Base-by-base conservation (phyloP, 345 rosid species). In the Bruguiera gymnorhiza region DNA sequence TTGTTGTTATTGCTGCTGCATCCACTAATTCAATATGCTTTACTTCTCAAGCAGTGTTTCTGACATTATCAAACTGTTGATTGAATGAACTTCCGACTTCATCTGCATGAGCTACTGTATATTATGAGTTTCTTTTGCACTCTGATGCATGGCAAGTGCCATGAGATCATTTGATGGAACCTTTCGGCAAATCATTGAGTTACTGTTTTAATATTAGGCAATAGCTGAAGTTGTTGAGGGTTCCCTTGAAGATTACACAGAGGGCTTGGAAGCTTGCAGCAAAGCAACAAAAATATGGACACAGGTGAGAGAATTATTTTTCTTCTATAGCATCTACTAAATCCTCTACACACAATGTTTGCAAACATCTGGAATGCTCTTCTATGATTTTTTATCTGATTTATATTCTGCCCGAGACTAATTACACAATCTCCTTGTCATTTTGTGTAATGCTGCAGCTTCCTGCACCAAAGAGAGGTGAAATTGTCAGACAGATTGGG, bases 401-500 rank as follows among this genome's bases (percentile, higher is more conserved):
- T 19, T 9, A 23, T 70, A 8, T 70, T 39, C 34, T 34, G n/a
- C 37, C 32, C 31, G 62, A 24, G 60, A 43, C 29, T 43, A 53
- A 39, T 6, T 18, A 10, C 0, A n/a, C 10, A 51, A 8, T 39
- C 23, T 39, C 29, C 16, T 9, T 48, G 61, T 63, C 46, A 43
- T 5, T 21, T 29, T 10, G 23, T 50, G n/a, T 55, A 0, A 36
- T 32, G 9, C 58, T 67, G 66, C 70, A 95, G 99, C 90, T 92
- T 80, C 92, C 99, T 27, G 94, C 98, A 62, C 97, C 99, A 0
- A 90, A 92, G 90, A 90, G 99, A 82, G 97, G 99, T 69, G 96
- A 95, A 48, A 87, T 95, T 62, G 99, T 95, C 62, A 85, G 98
- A 71, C 98, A 95, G 75, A 95, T 95, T 34, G 97, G 99, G 13